Base-by-base conservation (phyloP, 257 asterid species). In the Nicotiana undulata region DNA sequence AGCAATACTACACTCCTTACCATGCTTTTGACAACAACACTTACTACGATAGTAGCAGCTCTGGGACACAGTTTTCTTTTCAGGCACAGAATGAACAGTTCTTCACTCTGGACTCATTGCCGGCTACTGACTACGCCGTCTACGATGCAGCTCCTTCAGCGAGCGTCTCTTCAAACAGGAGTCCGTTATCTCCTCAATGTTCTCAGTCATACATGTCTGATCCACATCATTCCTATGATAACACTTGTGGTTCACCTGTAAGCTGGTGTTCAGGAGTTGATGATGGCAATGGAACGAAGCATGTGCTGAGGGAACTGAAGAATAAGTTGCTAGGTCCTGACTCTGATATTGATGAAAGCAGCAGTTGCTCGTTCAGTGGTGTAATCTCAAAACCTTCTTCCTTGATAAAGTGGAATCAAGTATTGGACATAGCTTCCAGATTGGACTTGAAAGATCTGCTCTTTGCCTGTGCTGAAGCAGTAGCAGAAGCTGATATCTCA, bases 261-360 rank as follows among this genome's bases (percentile, higher is more conserved):
- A 93, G 99, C 74, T 95, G 97, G n/a, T 90, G 87, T 74, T 96
- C 97, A 55, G 94, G 88, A 29, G 90, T 87, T n/a, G 99, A 86
- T 24, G 97, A 91, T 80, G 92, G 88, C 60, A 89, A 85, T 83
- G 92, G 89, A 46, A 37, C 88, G 88, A 88, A 85, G 91, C 94
- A 91, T 9, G 92, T 86, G 8, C 79, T 96, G 68, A 78, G 91
- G 89, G 92, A 85, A 51, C 80, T 96, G 82, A 90, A 92, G 83
- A 91, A 83, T 31, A 93, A 90, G 49, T 88, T 94, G 82, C 82
- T 88, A 76, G 92, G 91, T 31, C 95, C 94, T 11, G 97, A 89
- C 68, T 85, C 92, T 16, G 98, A 96, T 51, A 76, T 91, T 9
- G 98, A 96, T 40, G 96, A 92, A 64, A 77, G 83, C 72, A 31